A percentile compares a stretch with the other conserved stretches of the same genome.
Conservation (phyloP, 805 yeast genomes). For the Suhomyces sp. region DNA sequence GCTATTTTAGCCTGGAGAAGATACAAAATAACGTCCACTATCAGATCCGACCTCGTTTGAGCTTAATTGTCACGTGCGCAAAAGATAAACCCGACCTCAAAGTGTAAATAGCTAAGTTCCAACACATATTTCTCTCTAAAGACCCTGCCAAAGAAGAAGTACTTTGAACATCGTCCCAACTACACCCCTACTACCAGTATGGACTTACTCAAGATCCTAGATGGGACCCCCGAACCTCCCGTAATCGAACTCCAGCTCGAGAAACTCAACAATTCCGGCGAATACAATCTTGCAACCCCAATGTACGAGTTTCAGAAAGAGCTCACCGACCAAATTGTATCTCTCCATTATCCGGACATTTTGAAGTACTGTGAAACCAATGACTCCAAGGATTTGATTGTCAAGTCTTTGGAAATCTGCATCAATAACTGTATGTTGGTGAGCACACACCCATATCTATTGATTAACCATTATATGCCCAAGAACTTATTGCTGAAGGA, state of each 20-base stretch:
- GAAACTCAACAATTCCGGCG: constrained; percentile 51
- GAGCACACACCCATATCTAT: constrained; percentile 83
- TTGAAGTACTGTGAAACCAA: constrained; percentile 76
- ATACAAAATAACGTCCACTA: no score
- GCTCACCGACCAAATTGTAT: constrained; percentile 86
- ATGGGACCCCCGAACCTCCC: constrained; percentile 82
- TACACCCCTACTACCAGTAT: constrained; percentile 35
- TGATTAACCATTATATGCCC: constrained; percentile 85
- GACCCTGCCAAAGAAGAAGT: no score
- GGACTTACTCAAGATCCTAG: constrained; percentile 76
- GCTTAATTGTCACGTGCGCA: no score
- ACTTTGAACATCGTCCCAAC: no score
- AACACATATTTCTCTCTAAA: no score
- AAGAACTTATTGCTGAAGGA: constrained; percentile 71
- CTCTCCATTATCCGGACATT: constrained; percentile 88
- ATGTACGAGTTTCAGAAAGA: constrained; percentile 85
- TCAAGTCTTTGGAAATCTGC: constrained; percentile 76
- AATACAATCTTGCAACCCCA: constrained; percentile 77
- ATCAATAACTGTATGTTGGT: constrained; percentile 75
- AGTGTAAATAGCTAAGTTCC: no score
- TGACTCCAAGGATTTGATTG: constrained; percentile 50
- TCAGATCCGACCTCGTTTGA: no score
- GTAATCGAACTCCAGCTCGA: constrained; percentile 56
- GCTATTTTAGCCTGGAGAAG: no score
- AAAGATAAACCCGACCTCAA: no score